Percentiles rank a stretch among this genome's conserved stretches.
Conservation (phyloP, 345 rosid species). For the Syzygium aqueum region DNA sequence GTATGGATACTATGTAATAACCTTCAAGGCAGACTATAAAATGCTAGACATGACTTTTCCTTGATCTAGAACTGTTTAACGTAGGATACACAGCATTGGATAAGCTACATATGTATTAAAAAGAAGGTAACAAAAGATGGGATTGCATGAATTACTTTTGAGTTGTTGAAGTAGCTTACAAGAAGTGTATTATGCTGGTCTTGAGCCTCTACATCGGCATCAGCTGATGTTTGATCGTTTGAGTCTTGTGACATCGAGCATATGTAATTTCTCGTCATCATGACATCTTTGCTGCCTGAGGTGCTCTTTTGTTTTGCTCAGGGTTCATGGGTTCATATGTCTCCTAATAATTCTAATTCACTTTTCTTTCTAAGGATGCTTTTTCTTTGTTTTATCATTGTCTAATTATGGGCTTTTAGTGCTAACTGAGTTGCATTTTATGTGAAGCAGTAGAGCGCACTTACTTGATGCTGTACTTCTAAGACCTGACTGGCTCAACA, state of each 20-base stretch:
- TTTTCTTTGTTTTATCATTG: background rate
- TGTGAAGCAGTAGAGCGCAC: background rate
- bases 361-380: background rate
- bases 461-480: background rate
- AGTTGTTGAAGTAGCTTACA: background rate
- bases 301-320: background rate
- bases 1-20: background rate
- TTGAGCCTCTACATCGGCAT: background rate
- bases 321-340: background rate
- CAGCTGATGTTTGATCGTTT: background rate
- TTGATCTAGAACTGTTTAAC: too few species aligned
- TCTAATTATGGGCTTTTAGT: background rate
- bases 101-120: background rate
- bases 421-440: background rate
- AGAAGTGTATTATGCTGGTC: background rate
- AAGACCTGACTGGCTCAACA: background rate
- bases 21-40: background rate
- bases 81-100: too few species aligned
- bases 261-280: background rate
- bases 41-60: background rate
- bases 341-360: background rate
- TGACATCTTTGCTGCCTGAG: background rate
- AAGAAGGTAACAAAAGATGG: background rate
- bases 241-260: background rate
- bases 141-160: background rate